Evolutionary conservation across 495 filamentous ascomycete species (phyloP).

Genomic region (Aspergillus affinis): DNA sequence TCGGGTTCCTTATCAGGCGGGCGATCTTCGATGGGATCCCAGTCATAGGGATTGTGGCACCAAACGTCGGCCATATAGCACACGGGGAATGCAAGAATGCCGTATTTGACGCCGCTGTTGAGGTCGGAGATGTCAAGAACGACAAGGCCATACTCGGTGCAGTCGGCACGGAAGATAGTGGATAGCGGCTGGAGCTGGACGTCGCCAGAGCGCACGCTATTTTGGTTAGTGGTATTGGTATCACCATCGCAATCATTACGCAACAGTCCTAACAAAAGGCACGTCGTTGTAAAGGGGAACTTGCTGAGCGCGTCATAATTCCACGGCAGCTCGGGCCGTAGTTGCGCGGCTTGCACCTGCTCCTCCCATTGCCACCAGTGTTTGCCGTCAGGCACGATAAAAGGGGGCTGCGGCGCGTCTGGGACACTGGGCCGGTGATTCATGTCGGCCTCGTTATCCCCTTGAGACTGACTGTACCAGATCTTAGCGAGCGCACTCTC

Average conservation of each 20-base stretch:
- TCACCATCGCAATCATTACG: slow-evolving; percentile 4
- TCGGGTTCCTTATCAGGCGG: too few relatives aligned
- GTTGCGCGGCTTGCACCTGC: slow-evolving; percentile 2
- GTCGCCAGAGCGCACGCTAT: slow-evolving; percentile 14
- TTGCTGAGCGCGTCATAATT: slow-evolving; percentile 14
- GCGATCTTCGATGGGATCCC: slow-evolving; percentile 19
- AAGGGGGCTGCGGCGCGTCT: slow-evolving; percentile 21
- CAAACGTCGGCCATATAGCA: slow-evolving; percentile 18
- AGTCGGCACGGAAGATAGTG: slow-evolving; percentile 20
- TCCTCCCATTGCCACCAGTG: background rate
- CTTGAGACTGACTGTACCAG: slow-evolving; percentile 19
- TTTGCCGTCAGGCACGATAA: slow-evolving; percentile 3
- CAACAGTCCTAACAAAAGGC: slow-evolving; percentile 20
- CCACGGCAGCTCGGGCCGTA: slow-evolving; percentile 19
- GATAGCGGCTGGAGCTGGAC: slow-evolving; percentile 21
- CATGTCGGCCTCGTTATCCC: background rate
- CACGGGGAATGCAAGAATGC: slow-evolving; percentile 16
- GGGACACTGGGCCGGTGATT: slow-evolving; percentile 18
- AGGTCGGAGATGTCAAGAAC: slow-evolving; percentile 23
- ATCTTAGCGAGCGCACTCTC: slow-evolving; percentile 6
- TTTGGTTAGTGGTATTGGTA: slow-evolving; percentile 1
- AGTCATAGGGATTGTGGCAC: slow-evolving; percentile 1
- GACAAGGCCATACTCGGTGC: slow-evolving; percentile 22
- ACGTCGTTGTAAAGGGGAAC: slow-evolving; percentile 21
- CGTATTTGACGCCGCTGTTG: slow-evolving; percentile 17